Evolutionary conservation across 2,329 filamentous ascomycete genomes (phyloP), one percentile per base, ranked within the genome.

Genomic region (Stagonosporopsis tanaceti): DNA sequence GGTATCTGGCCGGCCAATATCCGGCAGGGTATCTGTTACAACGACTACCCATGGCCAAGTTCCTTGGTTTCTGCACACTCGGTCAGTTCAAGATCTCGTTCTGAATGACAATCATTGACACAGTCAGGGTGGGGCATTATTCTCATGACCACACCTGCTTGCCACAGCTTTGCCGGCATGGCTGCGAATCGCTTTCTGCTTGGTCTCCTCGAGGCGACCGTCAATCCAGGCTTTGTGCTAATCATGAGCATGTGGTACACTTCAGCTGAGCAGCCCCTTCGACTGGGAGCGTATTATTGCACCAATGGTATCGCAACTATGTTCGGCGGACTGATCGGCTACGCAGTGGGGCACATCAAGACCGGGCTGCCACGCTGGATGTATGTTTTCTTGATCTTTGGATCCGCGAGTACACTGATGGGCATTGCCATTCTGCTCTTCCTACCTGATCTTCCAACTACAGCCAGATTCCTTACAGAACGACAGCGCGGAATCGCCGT

Each of bases 171-270:
- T 47, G 75, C 72, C 6, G 76, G 75, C 6, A 76, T 79, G 22
- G 75, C 73, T 2, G 39, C 68, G 60, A 42, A 67, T 56, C 77
- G 84, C n/a, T 79, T 84, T 14, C 67, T 86, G 1, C 75, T 85
- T 1, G 84, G 84, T 6, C 78, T 80, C 37, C 83, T 85, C 47
- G 84, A 87, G 67, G 76, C 63, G 2, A 64, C 65, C 1, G 62
- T 70, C 1, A 67, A 64, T 14, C 86, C 86, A 1, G 82, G 81
- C 0, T 88, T 89, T 58, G 86, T 89, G 79, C 72, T 89, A 2
- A 85, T 89, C 27, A 89, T 86, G 0, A 81, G 81, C 17, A 89
- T 88, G 85, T 90, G 85, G 82, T 86, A 88, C 62, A 88, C 85
- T 0, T 79, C 86, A 8, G 77, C 80, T 8, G 84, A 90, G 63